A percentile compares a stretch with the other conserved stretches of the same genome.
Evolutionary conservation across 1,284 basidiomycete genomes (phyloP).

Genomic region (Grifola frondosa): DNA sequence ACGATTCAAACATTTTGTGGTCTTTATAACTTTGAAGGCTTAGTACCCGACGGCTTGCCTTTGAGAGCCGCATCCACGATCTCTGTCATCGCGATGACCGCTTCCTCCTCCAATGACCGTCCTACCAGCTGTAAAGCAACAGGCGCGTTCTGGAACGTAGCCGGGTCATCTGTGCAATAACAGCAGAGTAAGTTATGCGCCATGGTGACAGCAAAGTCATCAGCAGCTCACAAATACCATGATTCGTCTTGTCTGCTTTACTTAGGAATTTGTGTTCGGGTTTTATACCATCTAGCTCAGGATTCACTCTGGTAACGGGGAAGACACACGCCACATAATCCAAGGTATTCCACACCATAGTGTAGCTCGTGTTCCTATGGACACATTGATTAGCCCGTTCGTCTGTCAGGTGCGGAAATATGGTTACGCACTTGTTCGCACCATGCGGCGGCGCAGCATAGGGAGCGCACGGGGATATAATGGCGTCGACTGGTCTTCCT

Average conservation of each 20-base stretch:
- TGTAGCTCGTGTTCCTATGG: slow-evolving; percentile 50
- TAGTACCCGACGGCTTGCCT: slow-evolving; percentile 7
- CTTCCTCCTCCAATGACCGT: slow-evolving; percentile 51
- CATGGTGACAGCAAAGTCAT: background rate
- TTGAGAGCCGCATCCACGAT: slow-evolving; percentile 36
- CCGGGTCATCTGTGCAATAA: slow-evolving; percentile 40
- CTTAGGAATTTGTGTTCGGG: slow-evolving; percentile 35
- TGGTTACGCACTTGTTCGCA: too few relatives aligned
- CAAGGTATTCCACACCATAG: slow-evolving; percentile 64
- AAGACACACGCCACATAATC: slow-evolving; percentile 70
- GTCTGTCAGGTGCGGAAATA: background rate
- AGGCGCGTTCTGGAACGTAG: slow-evolving; percentile 46
- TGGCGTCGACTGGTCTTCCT: too few relatives aligned
- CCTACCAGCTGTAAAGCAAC: slow-evolving; percentile 52
- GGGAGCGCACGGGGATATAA: too few relatives aligned
- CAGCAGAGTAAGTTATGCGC: background rate
- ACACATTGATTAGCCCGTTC: background rate
- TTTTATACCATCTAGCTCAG: slow-evolving; percentile 31
- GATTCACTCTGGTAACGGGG: slow-evolving; percentile 64
- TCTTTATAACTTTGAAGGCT: background rate
- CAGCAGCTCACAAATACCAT: slow-evolving; percentile 42
- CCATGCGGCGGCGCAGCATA: too few relatives aligned
- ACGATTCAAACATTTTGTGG: background rate
- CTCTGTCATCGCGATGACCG: slow-evolving; percentile 44
- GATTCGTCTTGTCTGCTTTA: slow-evolving; percentile 40